These are phyloP conservation scores for Maudiozyma pseudohumilis DNA, from an alignment of 805 yeast species.

Conservation along the genomic window DNA sequence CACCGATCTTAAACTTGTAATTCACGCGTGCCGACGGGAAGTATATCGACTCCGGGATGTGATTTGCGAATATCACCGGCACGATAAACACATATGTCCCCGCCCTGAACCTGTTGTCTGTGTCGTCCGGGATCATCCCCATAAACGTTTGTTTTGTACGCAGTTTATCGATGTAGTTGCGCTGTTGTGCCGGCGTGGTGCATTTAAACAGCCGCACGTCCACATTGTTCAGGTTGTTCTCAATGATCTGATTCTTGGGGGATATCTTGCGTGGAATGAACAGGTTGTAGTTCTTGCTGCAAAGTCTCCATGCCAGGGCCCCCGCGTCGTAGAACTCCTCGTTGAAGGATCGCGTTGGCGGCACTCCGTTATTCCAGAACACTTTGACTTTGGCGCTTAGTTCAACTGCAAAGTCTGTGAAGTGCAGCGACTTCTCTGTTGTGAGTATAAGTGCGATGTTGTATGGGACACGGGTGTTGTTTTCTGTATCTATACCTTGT, in stretches of 20 bases:
- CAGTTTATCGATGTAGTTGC: slow-evolving; percentile 15
- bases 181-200: slow-evolving; percentile 4
- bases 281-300: slow-evolving; percentile 35
- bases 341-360: slow-evolving; percentile 34
- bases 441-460: slow-evolving; percentile 44
- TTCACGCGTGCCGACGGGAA: slow-evolving; percentile 28
- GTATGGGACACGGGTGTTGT: slow-evolving; percentile 33
- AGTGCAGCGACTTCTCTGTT: slow-evolving; percentile 31
- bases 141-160: slow-evolving; percentile 9
- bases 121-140: background rate
- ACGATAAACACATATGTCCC: slow-evolving; percentile 61
- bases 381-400: slow-evolving; percentile 37
- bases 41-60: slow-evolving; percentile 46
- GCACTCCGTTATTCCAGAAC: slow-evolving; percentile 47
- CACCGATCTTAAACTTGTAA: slow-evolving; percentile 14
- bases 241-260: slow-evolving; percentile 16
- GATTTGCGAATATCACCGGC: slow-evolving; percentile 50
- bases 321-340: slow-evolving; percentile 44
- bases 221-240: slow-evolving; percentile 14
- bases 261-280: slow-evolving; percentile 27
- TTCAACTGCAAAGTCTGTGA: slow-evolving; percentile 33
- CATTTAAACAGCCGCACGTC: slow-evolving; percentile 16
- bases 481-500: slow-evolving; percentile 8
- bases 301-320: slow-evolving; percentile 37
- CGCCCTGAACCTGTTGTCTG: slow-evolving; percentile 30